Conservation (phyloP, 495 filamentous ascomycete species). For the Hyaloscypha hepaticicola region DNA sequence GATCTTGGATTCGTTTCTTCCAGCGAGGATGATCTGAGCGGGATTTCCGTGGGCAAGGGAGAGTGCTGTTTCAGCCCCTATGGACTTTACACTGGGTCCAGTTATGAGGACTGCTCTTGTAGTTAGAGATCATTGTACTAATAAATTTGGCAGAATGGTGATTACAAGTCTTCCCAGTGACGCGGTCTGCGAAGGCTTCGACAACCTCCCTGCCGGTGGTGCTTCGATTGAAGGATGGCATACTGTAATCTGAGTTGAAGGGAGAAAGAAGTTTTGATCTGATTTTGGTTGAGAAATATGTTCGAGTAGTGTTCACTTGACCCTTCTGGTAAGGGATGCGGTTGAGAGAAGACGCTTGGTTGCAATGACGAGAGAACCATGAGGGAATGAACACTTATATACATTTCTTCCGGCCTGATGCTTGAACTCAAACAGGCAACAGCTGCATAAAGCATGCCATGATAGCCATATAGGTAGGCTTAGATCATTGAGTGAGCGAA, state of each 20-base stretch:
- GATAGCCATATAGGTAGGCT: too few species aligned
- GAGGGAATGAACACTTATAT: background rate
- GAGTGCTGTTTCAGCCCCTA: conserved; percentile 48
- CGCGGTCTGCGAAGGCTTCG: conserved; percentile 39
- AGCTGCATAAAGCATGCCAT: too few species aligned
- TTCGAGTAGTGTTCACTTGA: background rate
- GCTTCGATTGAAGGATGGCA: conserved; percentile 6
- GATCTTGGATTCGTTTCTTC: conserved; percentile 38
- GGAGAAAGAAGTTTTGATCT: too few species aligned
- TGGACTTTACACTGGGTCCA: conserved; percentile 42
- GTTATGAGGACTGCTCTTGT: conserved; percentile 37
- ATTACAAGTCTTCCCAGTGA: conserved; percentile 39
- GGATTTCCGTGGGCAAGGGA: conserved; percentile 44
- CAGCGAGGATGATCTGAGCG: conserved; percentile 42
- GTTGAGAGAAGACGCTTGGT: background rate
- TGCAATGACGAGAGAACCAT: background rate
- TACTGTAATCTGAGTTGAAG: background rate
- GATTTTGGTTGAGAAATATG: too few species aligned
- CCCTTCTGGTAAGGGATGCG: background rate
- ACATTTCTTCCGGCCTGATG: too few species aligned
- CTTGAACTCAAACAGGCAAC: too few species aligned
- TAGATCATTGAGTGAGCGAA: too few species aligned
- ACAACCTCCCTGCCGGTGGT: conserved; percentile 47
- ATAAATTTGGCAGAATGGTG: background rate
- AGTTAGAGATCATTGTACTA: background rate